Evolutionary conservation across 441 rosid species (phyloP), one percentile per base, ranked within the genome.

Genomic region (Pelargonium fulgidum): DNA sequence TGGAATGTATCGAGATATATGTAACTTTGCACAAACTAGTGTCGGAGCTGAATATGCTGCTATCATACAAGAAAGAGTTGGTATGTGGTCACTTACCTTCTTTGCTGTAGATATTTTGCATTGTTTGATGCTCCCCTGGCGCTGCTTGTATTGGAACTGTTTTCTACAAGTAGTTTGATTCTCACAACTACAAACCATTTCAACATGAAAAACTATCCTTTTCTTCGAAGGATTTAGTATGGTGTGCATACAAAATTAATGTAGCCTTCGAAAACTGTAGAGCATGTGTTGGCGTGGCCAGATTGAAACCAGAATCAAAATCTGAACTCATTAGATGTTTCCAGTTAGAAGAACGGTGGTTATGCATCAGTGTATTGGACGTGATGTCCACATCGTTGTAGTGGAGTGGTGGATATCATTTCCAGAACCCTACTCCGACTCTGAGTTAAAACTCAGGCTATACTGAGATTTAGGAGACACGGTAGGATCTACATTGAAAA

Each of bases 41-140:
- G 78, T 65, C 0, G 78, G 78, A 13, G 65, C 72, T 67, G 78
- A 75, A 67, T 69, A 71, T 67, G 68, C 72, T 20, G 47, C 68
- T 71, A 22, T 63, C 45, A 71, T 75, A 67, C 19, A 41, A 17
- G 64, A 71, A 24, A 64, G 78, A 67, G 68, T 71, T 16, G 78
- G 78, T 75, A 68, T 67, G 75, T 22, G 64, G 10, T 52, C 2
- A 29, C 50, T 17, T n/a, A 22, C 61, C 59, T 63, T 48, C 14
- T 48, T 9, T 48, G 54, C 4, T 29, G 4, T 29, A 29, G 36
- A 29, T 29, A 5, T 29, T 29, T 29, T 29, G 36, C 36, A 29
- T 29, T 3, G 4, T 29, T 3, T 29, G 36, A 29, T 29, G 36
- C 36, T 29, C 36, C 36, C 36, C 36, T 3, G 36, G 36, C 36